Base-by-base conservation (phyloP, 345 rosid genomes). In the Citrus hindsii region DNA sequence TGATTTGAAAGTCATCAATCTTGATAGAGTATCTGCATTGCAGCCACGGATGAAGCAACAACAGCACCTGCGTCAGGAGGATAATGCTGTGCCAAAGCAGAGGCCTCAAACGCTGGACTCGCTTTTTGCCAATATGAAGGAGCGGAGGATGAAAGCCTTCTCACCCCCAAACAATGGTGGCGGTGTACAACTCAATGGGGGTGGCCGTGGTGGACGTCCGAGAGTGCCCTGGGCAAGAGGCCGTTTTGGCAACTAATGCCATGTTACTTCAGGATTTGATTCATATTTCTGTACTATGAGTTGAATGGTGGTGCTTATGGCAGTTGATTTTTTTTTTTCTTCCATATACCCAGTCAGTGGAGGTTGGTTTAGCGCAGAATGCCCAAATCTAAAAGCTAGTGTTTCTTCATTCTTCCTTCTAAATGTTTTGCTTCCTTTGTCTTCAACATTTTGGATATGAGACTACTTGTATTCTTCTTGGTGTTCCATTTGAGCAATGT, bases 91-190 rank as follows among this genome's bases (percentile, higher is more conserved):
- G 53, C 67, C 83, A 27, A 87, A 83, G 69, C 94, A 86, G 83
- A 83, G 85, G 87, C 88, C 95, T 63, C 88, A 91, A 53, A 95
- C 98, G 4, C 84, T 95, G 66, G 98, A 95, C 79, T 91, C 97
- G 2, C 82, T 90, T 53, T 93, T 92, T 89, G 97, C 98, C 25
- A 88, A 84, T 83, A 86, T 93, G 97, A 90, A 91, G 81, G 94
- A 93, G 85, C 89, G 91, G 87, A 87, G 98, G 74, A 86, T 81
- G 92, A 89, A 60, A 82, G 83, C 69, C 71, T 68, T 84, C 18
- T 42, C 86, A 28, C 77, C 71, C n/a, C 79, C 77, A 61, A 82
- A 79, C 19, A 24, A 51, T 25, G 72, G 18, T 30, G 59, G 22
- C 1, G 58, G 40, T 25, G 79, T 19, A 66, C 87, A 77, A 65